phyloP scores from a whole-genome alignment of 2,329 filamentous ascomycete species.

The Trichothecium roseum region DNA sequence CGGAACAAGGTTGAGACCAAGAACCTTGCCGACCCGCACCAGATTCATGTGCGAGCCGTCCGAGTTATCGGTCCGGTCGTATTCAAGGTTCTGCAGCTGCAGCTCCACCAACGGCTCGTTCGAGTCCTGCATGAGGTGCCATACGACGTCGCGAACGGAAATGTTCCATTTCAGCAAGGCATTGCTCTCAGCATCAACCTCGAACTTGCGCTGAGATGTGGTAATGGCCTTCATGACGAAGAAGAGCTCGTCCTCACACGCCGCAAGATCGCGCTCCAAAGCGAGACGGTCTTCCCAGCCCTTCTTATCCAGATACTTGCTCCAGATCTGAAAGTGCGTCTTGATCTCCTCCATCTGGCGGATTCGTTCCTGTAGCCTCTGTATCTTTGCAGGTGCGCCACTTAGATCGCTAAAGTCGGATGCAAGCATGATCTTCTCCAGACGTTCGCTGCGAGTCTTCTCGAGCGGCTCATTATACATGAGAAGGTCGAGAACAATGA shows the following conservation, averaged over 20 bases:
- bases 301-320: slow-evolving; percentile 73
- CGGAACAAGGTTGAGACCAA: slow-evolving; percentile 80
- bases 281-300: slow-evolving; percentile 85
- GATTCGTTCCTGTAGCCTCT: slow-evolving; percentile 83
- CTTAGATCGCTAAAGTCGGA: slow-evolving; percentile 97
- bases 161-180: slow-evolving; percentile 87
- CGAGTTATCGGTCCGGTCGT: slow-evolving; percentile 91
- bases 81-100: slow-evolving; percentile 81
- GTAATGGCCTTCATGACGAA: slow-evolving; percentile 99
- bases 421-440: slow-evolving; percentile 98
- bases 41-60: slow-evolving; percentile 94
- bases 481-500: slow-evolving; percentile 91
- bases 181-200: slow-evolving; percentile 59
- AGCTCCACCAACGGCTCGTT: slow-evolving; percentile 86
- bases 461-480: slow-evolving; percentile 94
- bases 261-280: slow-evolving; percentile 81
- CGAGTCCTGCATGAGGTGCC: slow-evolving; percentile 85
- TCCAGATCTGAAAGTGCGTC: slow-evolving; percentile 86
- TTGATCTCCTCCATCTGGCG: slow-evolving; percentile 94
- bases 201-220: slow-evolving; percentile 80
- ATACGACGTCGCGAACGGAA: slow-evolving; percentile 89
- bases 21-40: slow-evolving; percentile 77
- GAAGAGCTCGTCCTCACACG: slow-evolving; percentile 93
- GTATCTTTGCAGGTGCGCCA: slow-evolving; percentile 87
- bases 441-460: slow-evolving; percentile 87